A percentile compares a stretch with the other conserved stretches of the same genome.
Conservation (phyloP, 129 eudicot genomes). For the Pseudognaphalium luteoalbum region DNA sequence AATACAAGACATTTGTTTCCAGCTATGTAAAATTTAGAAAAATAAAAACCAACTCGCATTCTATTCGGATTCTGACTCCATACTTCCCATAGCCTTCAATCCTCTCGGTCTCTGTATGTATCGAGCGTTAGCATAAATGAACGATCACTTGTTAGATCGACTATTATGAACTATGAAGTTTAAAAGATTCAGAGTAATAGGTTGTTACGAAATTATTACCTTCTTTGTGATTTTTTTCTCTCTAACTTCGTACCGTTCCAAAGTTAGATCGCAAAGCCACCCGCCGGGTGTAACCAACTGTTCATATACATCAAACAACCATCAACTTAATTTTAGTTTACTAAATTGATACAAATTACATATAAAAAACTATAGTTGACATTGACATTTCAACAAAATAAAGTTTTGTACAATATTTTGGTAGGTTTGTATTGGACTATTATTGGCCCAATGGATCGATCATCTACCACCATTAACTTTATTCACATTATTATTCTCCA, state of each 20-base stretch:
- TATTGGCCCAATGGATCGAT: background rate
- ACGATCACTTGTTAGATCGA: background rate
- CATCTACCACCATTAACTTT: background rate
- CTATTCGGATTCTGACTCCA: slow-evolving; percentile 81
- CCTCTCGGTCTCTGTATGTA: slow-evolving; percentile 84
- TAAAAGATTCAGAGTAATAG: too few species aligned
- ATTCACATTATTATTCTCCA: slow-evolving; percentile 7
- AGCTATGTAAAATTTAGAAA: background rate
- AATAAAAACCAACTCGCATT: background rate
- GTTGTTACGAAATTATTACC: slow-evolving; percentile 32
- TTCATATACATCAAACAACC: background rate
- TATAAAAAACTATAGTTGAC: background rate
- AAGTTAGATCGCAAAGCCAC: slow-evolving; percentile 79
- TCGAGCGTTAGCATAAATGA: background rate
- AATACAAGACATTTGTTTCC: slow-evolving; percentile 18
- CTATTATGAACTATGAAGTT: too few species aligned
- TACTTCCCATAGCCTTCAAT: slow-evolving; percentile 82
- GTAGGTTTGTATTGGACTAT: background rate
- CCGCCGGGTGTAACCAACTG: slow-evolving; percentile 83
- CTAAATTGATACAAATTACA: background rate
- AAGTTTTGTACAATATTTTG: background rate
- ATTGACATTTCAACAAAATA: background rate
- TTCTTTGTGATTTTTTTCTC: slow-evolving; percentile 86
- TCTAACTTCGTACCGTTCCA: slow-evolving; percentile 84
- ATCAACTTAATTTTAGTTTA: background rate